Evolutionary conservation across 495 filamentous ascomycete species (phyloP), one percentile per base, ranked within the genome.

Genomic region (Trichoderma orchidacearum): DNA sequence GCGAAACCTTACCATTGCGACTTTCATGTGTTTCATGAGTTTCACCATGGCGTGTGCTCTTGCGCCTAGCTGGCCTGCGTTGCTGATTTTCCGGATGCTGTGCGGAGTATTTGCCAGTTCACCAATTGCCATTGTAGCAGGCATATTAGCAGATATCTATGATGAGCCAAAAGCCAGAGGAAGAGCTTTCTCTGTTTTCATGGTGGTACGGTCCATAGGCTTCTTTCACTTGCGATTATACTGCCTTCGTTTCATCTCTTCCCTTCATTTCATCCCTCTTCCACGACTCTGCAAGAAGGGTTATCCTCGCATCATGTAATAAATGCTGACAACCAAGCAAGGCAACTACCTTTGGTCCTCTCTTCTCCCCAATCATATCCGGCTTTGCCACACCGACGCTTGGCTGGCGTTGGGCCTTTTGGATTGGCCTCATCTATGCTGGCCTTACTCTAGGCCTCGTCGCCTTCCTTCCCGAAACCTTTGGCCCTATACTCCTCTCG

Each of bases 1-100:
- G n/a, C 79, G 74, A 62, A 66, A 70, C 7, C 75, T 87, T 34
- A 83, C 85, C 58, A 67, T 83, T 0, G 70, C 65, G 31, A 78
- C 80, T 1, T 90, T 90, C 58, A 61, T 74, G 34, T 55, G 79
- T 15, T 90, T 85, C 62, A 81, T 79, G 12, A 57, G 86, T 21
- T 87, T 80, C 58, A 87, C 85, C 0, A 68, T 93, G 58, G 84
- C 75, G 11, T 86, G 80, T 62, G 84, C 85, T 1, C 62, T 90
- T 9, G 75, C 87, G 8, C 85, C 85, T 0, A 84, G 76, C 41
- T 91, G 83, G 79, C 63, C 80, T 0, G 68, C 74, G 0, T 75
- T 91, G 17, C 72, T 90, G 3, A 66, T 89, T 5, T 88, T 93
- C 61, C 76, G 88, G 1, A 70, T 84, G 0, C 66, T 90, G 7